Evolutionary conservation across 2,329 filamentous ascomycete species (phyloP), one percentile per base, ranked within the genome.

Genomic region (Colletotrichum sp.): DNA sequence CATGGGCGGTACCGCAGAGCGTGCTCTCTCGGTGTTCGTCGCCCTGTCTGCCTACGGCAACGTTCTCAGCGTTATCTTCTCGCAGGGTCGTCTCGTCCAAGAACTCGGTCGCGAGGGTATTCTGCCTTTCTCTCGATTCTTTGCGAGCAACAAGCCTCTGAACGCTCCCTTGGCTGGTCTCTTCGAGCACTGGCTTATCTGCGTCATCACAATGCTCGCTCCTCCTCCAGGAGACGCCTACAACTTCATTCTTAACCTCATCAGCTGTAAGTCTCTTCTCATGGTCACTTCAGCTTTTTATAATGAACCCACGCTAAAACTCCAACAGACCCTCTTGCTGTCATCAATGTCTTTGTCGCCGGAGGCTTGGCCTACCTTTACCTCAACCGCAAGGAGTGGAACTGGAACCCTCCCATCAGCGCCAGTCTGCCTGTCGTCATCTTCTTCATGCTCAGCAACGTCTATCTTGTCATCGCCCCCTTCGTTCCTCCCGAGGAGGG

Each of bases 41-140:
- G 91, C 92, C 0, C 84, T 93, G 1, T 93, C 91, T 0, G 91
- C 91, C 6, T 91, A 93, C 76, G 92, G 91, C 33, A 93, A 93
- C 77, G 90, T 93, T 16, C 85, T 93, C 61, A 89, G 87, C 70
- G 91, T 93, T 75, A 93, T 93, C 75, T 93, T 93, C 82, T 91
- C 91, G 0, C 91, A 93, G 81, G 91, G 91, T 8, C 88, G 92
- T 67, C 83, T 93, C 7, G 91, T 92, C 0, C 92, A 92, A 80
- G 91, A 93, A 80, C 87, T 93, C 18, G 91, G 90, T 6, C 89
- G 90, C 13, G 91, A 93, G 81, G 91, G 91, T 33, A 86, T 93
- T n/a, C 82, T 93, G 4, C 92, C 92, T 0, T 91, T 90, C 71
- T 91, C 90, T 0, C 83, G 85, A 1, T 84, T 93, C 76, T 93